phyloP scores from a whole-genome alignment of 2,329 filamentous ascomycete species.

The Fusarium sp. region DNA sequence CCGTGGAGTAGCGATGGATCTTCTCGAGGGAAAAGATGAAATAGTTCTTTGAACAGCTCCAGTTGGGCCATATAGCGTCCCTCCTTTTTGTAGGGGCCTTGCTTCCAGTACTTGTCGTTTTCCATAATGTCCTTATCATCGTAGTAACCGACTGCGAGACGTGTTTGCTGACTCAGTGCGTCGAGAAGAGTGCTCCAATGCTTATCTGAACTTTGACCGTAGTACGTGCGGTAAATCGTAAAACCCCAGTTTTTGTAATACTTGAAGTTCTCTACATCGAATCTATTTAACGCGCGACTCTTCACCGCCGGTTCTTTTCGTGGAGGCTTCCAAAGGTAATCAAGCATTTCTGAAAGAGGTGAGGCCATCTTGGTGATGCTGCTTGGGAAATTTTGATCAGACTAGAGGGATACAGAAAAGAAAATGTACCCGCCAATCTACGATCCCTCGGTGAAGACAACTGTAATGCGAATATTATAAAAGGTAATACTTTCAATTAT shows the following conservation, averaged over 20 bases:
- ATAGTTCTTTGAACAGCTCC: background rate
- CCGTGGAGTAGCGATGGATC: background rate
- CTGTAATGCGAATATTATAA: too few relatives aligned
- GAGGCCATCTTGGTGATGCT: too few relatives aligned
- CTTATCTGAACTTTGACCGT: too few relatives aligned
- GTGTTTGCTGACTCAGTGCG: conserved; percentile 1
- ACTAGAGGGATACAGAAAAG: too few relatives aligned
- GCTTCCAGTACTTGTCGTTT: background rate
- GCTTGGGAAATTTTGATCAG: too few relatives aligned
- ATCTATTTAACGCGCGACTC: background rate
- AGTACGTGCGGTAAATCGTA: too few relatives aligned
- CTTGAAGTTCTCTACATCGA: background rate
- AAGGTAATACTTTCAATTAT: too few relatives aligned
- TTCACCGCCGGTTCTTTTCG: background rate
- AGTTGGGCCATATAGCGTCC: background rate
- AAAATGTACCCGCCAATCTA: too few relatives aligned
- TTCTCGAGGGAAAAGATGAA: background rate
- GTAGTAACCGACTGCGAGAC: background rate
- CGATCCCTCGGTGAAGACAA: too few relatives aligned
- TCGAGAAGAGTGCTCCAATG: background rate
- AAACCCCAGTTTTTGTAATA: too few relatives aligned
- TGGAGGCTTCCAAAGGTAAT: background rate
- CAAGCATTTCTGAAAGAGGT: background rate
- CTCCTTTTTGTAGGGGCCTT: background rate
- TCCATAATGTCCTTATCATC: background rate